These are phyloP conservation scores for Fusarium camptoceras DNA, from an alignment of 2,329 filamentous ascomycete genomes.

Conservation along the genomic window DNA sequence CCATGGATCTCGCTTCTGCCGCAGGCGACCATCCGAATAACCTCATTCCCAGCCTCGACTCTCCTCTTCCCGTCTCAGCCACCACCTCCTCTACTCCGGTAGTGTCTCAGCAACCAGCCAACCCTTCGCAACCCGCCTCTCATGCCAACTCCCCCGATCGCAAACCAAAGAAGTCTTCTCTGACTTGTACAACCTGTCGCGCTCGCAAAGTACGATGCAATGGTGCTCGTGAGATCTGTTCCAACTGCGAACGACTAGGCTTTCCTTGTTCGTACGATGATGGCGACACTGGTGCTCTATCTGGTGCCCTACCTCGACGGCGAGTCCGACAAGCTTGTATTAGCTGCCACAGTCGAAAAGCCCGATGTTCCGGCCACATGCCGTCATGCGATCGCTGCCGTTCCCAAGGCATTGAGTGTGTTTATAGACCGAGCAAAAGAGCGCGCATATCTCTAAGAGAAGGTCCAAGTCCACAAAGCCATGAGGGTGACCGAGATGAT, in stretches of 20 bases:
- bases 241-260: slow-evolving; percentile 69
- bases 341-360: slow-evolving; percentile 69
- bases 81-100: slow-evolving; percentile 19
- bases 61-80: slow-evolving; percentile 36
- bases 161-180: slow-evolving; percentile 56
- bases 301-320: slow-evolving; percentile 61
- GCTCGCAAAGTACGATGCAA: slow-evolving; percentile 70
- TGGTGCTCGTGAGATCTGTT: slow-evolving; percentile 64
- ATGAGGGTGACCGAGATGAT: slow-evolving; percentile 52
- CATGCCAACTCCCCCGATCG: slow-evolving; percentile 49
- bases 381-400: slow-evolving; percentile 65
- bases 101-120: slow-evolving; percentile 25
- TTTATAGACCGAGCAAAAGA: slow-evolving; percentile 65
- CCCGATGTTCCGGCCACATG: slow-evolving; percentile 67
- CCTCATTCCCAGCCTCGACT: slow-evolving; percentile 43
- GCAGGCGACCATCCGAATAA: slow-evolving; percentile 46
- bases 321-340: slow-evolving; percentile 68
- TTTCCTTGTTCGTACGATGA: slow-evolving; percentile 70
- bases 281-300: slow-evolving; percentile 55
- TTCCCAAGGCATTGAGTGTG: slow-evolving; percentile 65
- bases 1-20: slow-evolving; percentile 48
- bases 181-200: slow-evolving; percentile 66
- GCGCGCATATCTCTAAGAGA: slow-evolving; percentile 45
- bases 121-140: slow-evolving; percentile 39
- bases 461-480: slow-evolving; percentile 50